Evolutionary conservation across 2,329 filamentous ascomycete species (phyloP).

Genomic region (Fusarium sp.): DNA sequence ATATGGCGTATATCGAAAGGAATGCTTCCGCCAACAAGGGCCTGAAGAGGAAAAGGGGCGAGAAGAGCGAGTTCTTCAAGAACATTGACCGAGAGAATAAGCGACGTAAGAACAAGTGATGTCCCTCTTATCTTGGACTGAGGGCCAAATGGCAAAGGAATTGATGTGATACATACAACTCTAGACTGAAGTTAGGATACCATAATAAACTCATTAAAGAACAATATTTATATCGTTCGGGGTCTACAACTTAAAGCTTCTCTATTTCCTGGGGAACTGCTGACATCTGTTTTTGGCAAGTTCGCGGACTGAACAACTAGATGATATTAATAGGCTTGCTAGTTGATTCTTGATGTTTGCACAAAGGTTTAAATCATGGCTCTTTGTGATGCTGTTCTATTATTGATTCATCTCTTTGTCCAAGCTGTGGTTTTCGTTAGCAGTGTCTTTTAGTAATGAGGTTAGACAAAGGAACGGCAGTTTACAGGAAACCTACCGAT

Average conservation of each 20-base stretch:
- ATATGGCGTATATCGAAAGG: constrained; percentile 93
- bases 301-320: rapidly evolving
- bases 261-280: no score
- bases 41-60: background rate
- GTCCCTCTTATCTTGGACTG: rapidly evolving
- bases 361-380: background rate
- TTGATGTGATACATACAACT: rapidly evolving
- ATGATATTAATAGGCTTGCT: rapidly evolving
- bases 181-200: rapidly evolving
- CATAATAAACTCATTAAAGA: no score
- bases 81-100: constrained; percentile 54
- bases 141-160: no score
- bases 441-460: rapidly evolving
- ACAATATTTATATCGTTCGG: rapidly evolving
- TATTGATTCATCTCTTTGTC: rapidly evolving
- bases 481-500: rapidly evolving
- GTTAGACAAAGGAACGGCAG: rapidly evolving
- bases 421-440: rapidly evolving
- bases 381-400: background rate
- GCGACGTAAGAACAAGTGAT: background rate
- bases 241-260: no score
- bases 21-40: constrained; percentile 61
- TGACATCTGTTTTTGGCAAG: no score
- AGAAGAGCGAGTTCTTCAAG: constrained; percentile 49
- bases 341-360: background rate